Percentiles rank a stretch among this genome's conserved stretches.
Conservation (phyloP, 2,329 filamentous ascomycete genomes). For the Botrytis fragariae region DNA sequence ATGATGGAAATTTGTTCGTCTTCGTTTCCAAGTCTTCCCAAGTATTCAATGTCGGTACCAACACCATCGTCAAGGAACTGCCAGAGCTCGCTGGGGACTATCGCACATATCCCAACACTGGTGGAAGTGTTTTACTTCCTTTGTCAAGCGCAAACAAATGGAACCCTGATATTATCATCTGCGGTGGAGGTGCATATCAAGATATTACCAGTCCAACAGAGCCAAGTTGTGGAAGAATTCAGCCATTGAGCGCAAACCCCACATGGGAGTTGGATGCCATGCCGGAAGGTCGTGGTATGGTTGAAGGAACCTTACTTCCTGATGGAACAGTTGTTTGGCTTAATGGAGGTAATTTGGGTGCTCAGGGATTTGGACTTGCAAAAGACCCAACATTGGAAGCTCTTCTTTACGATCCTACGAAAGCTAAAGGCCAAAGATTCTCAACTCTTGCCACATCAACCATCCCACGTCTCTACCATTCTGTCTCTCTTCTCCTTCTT, state of each 20-base stretch:
- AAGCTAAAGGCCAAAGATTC: slow-evolving; percentile 51
- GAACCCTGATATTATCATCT: slow-evolving; percentile 54
- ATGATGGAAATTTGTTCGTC: slow-evolving; percentile 55
- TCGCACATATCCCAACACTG: slow-evolving; percentile 60
- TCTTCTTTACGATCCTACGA: slow-evolving; percentile 56
- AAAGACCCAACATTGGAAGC: slow-evolving; percentile 53
- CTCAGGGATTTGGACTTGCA: slow-evolving; percentile 59
- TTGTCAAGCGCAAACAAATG: slow-evolving; percentile 51
- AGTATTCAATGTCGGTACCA: slow-evolving; percentile 50
- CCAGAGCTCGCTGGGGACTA: slow-evolving; percentile 55
- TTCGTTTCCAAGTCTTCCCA: slow-evolving; percentile 56
- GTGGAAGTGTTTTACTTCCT: slow-evolving; percentile 55
- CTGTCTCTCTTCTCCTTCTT: slow-evolving; percentile 55
- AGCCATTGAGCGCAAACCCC: slow-evolving; percentile 48
- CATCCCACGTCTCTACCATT: slow-evolving; percentile 57
- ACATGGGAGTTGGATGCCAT: slow-evolving; percentile 58
- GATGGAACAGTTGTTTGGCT: slow-evolving; percentile 60
- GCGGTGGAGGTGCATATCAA: slow-evolving; percentile 59
- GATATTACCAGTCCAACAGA: slow-evolving; percentile 58
- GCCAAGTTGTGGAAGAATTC: slow-evolving; percentile 55
- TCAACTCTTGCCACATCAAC: slow-evolving; percentile 42
- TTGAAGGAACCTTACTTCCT: slow-evolving; percentile 57
- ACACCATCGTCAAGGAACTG: slow-evolving; percentile 46
- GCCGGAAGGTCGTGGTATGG: slow-evolving; percentile 58
- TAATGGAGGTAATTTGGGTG: slow-evolving; percentile 56